A percentile compares a stretch with the other conserved stretches of the same genome.
Evolutionary conservation across 2,329 filamentous ascomycete genomes (phyloP).

Genomic region (Microcyclospora tardicrescens): DNA sequence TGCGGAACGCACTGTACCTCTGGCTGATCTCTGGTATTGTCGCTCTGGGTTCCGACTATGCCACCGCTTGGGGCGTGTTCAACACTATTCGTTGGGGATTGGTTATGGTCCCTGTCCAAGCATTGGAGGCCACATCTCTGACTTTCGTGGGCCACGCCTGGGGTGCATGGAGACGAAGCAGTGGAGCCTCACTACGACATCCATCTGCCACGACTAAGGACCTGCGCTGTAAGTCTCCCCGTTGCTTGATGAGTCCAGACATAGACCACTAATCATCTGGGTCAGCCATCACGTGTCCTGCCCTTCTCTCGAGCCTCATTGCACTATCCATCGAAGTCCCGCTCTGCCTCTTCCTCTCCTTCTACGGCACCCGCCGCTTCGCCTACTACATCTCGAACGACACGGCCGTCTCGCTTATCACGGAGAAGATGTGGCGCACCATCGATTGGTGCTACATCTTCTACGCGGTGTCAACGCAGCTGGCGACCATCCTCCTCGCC

Average conservation of each 20-base stretch:
- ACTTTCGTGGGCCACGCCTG: conserved; percentile 56
- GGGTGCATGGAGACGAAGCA: conserved; percentile 37
- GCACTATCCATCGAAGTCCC: conserved; percentile 49
- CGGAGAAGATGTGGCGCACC: conserved; percentile 51
- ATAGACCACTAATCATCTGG: background rate
- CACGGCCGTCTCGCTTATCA: conserved; percentile 45
- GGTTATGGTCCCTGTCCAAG: conserved; percentile 58
- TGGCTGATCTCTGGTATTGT: conserved; percentile 57
- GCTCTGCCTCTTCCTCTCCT: conserved; percentile 48
- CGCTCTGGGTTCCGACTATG: conserved; percentile 49
- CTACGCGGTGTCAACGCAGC: conserved; percentile 52
- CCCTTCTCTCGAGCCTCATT: conserved; percentile 39
- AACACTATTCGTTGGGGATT: conserved; percentile 62
- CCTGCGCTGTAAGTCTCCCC: conserved; percentile 4
- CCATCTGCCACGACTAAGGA: conserved; percentile 8
- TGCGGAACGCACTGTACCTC: conserved; percentile 57
- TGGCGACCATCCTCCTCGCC: conserved; percentile 51
- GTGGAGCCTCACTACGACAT: conserved; percentile 17
- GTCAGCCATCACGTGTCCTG: conserved; percentile 37
- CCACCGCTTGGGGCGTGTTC: conserved; percentile 62
- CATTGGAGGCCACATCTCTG: conserved; percentile 51
- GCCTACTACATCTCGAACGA: conserved; percentile 49
- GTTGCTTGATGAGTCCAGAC: no score
- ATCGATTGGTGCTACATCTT: conserved; percentile 53
- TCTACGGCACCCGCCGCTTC: conserved; percentile 43